A percentile compares a stretch with the other conserved stretches of the same genome.
Evolutionary conservation across 2,329 filamentous ascomycete genomes (phyloP).

Genomic region (Monosporascus sp.): DNA sequence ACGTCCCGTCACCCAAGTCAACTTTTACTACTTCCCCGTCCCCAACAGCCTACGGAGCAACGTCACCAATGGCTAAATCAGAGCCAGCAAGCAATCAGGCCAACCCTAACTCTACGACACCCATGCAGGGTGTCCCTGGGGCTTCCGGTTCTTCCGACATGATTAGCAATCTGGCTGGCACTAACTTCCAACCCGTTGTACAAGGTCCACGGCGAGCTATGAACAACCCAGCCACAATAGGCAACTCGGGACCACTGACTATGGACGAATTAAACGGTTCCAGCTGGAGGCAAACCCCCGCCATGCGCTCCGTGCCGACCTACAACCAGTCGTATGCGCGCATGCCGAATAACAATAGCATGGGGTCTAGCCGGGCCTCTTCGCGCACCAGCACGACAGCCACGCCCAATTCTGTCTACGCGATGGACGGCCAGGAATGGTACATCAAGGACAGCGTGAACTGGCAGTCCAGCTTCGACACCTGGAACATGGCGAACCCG

Average conservation of each 20-base stretch:
- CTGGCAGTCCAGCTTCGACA: conserved; percentile 53
- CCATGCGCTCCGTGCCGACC: conserved; percentile 20
- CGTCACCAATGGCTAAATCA: conserved; percentile 15
- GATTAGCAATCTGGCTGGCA: conserved; percentile 16
- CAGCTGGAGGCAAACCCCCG: conserved; percentile 19
- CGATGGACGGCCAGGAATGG: conserved; percentile 50
- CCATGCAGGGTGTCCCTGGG: conserved; percentile 18
- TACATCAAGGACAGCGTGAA: conserved; percentile 51
- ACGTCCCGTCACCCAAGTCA: conserved; percentile 49
- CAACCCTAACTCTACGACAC: conserved; percentile 21
- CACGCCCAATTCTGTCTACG: conserved; percentile 27
- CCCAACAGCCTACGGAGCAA: conserved; percentile 10
- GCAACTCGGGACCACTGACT: conserved; percentile 14
- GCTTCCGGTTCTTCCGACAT: conserved; percentile 23
- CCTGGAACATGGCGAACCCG: conserved; percentile 38
- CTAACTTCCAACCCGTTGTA: conserved; percentile 16
- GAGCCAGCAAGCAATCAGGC: conserved; percentile 29
- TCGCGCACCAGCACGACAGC: conserved; percentile 10
- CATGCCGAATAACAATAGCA: conserved; percentile 9
- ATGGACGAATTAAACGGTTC: conserved; percentile 12
- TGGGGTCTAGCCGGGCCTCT: conserved; percentile 8
- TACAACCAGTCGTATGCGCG: conserved; percentile 23
- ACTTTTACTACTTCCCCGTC: conserved; percentile 19
- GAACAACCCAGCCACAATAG: conserved; percentile 14
- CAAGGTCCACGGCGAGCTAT: conserved; percentile 11